phyloP scores from a whole-genome alignment of 2,329 filamentous ascomycete species.

The Pseudogymnoascus pannorum region DNA sequence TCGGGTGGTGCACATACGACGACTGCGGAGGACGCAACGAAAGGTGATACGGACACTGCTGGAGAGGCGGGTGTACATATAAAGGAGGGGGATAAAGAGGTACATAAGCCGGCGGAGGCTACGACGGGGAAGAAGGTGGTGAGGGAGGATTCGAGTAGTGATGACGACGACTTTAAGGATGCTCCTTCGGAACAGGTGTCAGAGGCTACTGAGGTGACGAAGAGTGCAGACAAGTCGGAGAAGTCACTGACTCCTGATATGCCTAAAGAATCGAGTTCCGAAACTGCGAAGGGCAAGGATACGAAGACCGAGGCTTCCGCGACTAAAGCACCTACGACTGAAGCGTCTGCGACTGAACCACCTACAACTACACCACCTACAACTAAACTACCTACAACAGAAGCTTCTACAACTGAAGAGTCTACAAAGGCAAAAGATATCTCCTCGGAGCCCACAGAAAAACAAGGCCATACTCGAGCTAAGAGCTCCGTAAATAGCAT shows the following conservation, averaged over 20 bases:
- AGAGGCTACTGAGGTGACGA: constrained; percentile 11
- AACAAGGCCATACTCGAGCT: constrained; percentile 12
- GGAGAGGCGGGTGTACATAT: constrained; percentile 11
- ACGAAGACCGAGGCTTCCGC: background rate
- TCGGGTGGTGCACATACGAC: background rate
- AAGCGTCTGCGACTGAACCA: background rate
- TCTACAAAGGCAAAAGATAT: background rate
- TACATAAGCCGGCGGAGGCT: constrained; percentile 17
- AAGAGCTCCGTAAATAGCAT: constrained; percentile 9
- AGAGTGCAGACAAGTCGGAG: background rate
- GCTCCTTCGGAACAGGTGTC: constrained; percentile 28
- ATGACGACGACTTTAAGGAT: constrained; percentile 36
- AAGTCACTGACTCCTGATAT: background rate
- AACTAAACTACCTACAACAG: background rate
- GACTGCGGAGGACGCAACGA: too few species aligned
- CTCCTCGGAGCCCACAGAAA: background rate
- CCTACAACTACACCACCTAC: background rate
- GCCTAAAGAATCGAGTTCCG: background rate
- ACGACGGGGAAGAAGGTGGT: constrained; percentile 2
- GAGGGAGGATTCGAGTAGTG: constrained; percentile 31
- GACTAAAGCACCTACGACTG: background rate
- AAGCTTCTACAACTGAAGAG: background rate
- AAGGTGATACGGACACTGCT: constrained; percentile 12
- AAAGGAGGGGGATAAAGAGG: constrained; percentile 13
- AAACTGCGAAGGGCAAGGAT: background rate